These are phyloP conservation scores for Escovopsis sp. DNA, from an alignment of 2,329 filamentous ascomycete genomes.

Conservation along the genomic window DNA sequence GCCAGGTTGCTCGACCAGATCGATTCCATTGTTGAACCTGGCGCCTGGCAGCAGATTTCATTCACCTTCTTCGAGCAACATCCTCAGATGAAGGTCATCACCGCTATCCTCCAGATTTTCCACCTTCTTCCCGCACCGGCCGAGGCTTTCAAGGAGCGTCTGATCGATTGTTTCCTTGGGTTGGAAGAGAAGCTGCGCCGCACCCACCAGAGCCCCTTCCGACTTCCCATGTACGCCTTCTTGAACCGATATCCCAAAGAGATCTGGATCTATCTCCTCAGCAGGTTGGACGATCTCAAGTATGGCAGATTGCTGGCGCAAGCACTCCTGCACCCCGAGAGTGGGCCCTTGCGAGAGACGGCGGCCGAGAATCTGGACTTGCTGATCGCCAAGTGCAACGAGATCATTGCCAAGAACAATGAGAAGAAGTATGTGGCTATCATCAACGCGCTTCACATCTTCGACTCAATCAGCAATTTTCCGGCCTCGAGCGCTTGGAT, in stretches of 20 bases:
- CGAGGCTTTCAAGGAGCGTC: constrained; percentile 75
- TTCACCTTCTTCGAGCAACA: constrained; percentile 93
- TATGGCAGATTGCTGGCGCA: constrained; percentile 89
- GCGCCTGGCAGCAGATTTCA: constrained; percentile 71
- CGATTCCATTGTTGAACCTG: constrained; percentile 73
- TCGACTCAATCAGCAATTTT: constrained; percentile 62
- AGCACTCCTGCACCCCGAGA: constrained; percentile 61
- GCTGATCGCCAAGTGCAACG: constrained; percentile 53
- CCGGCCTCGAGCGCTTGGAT: constrained; percentile 53
- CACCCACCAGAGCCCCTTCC: constrained; percentile 84
- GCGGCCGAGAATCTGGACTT: constrained; percentile 59
- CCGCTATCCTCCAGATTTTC: constrained; percentile 92
- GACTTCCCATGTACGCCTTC: constrained; percentile 79
- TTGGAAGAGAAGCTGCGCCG: constrained; percentile 73
- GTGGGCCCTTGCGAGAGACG: constrained; percentile 57
- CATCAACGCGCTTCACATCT: constrained; percentile 77
- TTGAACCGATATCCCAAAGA: constrained; percentile 87
- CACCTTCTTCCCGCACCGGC: constrained; percentile 86
- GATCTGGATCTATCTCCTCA: constrained; percentile 66
- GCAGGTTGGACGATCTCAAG: constrained; percentile 65
- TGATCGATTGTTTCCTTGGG: constrained; percentile 81
- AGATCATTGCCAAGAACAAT: constrained; percentile 47
- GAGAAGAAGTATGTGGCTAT: constrained; percentile 55
- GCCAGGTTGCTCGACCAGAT: constrained; percentile 86
- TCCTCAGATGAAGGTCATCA: constrained; percentile 82